Evolutionary conservation across 139 green algal genomes (phyloP).

Genomic region (Micractinium sp.): DNA sequence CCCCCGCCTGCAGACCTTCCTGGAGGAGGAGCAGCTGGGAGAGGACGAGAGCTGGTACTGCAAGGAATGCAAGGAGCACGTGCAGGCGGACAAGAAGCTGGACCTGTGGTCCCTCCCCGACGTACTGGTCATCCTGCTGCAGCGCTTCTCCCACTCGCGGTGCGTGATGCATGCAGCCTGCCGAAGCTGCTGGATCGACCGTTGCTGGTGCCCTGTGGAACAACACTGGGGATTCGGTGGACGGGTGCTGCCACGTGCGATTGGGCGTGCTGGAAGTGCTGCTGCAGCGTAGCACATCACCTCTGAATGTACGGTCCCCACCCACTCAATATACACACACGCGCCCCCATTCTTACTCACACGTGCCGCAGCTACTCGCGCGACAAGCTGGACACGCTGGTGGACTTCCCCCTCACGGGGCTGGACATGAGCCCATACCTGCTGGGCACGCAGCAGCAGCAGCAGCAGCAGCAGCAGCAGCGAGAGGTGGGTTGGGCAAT

Average conservation of each 20-base stretch:
- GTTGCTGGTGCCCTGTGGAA: neutral
- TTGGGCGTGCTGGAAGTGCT: too few relatives aligned
- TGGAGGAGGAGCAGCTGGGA: constrained; percentile 82
- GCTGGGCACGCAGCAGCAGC: neutral
- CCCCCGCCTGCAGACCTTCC: constrained; percentile 71
- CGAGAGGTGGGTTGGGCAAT: too few relatives aligned
- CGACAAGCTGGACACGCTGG: constrained; percentile 84
- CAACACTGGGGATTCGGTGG: neutral
- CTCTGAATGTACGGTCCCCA: too few relatives aligned
- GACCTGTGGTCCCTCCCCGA: constrained; percentile 91
- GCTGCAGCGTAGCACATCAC: too few relatives aligned
- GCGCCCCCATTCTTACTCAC: neutral
- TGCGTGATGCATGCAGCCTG: neutral
- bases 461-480: neutral
- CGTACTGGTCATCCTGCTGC: constrained; percentile 95
- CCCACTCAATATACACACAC: neutral
- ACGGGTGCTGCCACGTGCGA: neutral
- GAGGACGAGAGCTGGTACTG: constrained; percentile 88
- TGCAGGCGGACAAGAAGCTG: constrained; percentile 90
- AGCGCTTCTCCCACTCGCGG: constrained; percentile 91
- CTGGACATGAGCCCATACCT: constrained; percentile 76
- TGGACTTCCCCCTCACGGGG: constrained; percentile 75
- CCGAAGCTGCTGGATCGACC: neutral
- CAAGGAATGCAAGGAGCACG: constrained; percentile 79
- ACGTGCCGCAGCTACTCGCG: constrained; percentile 57